Conservation (phyloP, 2,329 filamentous ascomycete species). For the Samsoniella hepiali region DNA sequence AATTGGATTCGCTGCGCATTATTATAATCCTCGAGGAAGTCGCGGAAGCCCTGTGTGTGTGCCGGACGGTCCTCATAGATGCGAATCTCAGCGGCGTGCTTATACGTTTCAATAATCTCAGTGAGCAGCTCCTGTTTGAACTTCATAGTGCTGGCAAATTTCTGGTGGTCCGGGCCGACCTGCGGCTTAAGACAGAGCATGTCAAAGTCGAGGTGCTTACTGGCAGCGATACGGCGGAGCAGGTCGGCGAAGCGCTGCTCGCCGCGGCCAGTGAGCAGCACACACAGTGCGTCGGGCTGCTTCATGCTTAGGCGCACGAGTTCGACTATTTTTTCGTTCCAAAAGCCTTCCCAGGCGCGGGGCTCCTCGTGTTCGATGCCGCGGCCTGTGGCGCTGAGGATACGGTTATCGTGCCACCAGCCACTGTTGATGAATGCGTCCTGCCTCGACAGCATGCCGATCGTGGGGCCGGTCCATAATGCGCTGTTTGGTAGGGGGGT, state of each 20-base stretch:
- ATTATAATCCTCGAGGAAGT: conserved; percentile 81
- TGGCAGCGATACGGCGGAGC: conserved; percentile 74
- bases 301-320: conserved; percentile 77
- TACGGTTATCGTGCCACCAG: conserved; percentile 94
- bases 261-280: conserved; percentile 82
- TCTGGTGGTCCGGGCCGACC: conserved; percentile 74
- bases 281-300: conserved; percentile 78
- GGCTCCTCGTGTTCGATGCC: conserved; percentile 79
- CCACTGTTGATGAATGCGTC: conserved; percentile 79
- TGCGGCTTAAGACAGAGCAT: conserved; percentile 84
- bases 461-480: conserved; percentile 76
- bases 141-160: conserved; percentile 76
- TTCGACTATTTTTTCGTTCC: conserved; percentile 87
- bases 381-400: conserved; percentile 81
- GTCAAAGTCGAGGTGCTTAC: conserved; percentile 81
- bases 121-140: conserved; percentile 89
- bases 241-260: conserved; percentile 75
- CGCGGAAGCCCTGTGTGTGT: conserved; percentile 76
- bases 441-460: conserved; percentile 71
- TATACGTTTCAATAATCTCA: conserved; percentile 82
- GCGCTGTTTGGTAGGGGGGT: conserved; percentile 86
- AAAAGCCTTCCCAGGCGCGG: conserved; percentile 87
- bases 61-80: conserved; percentile 65
- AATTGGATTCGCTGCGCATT: conserved; percentile 45
- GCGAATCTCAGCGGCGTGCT: conserved; percentile 74